Evolutionary conservation across 2,329 filamentous ascomycete species (phyloP).

Genomic region (Pseudovirgaria hyperparasitica): DNA sequence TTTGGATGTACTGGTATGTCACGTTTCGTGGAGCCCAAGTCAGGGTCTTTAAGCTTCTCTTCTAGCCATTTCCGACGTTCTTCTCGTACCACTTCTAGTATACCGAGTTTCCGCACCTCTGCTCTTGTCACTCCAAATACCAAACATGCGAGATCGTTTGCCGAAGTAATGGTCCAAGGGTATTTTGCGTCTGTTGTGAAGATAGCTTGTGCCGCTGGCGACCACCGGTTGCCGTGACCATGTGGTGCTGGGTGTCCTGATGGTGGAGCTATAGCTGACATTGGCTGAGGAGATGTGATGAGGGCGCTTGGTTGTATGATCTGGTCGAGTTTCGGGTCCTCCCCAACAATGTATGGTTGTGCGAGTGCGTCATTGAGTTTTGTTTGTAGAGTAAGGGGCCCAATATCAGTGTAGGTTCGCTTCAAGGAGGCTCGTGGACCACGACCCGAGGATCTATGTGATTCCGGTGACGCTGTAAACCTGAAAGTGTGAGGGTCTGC

Average conservation of each 20-base stretch:
- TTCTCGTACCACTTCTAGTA: slow-evolving; percentile 85
- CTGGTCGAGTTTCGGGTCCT: slow-evolving; percentile 28
- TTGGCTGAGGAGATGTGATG: slow-evolving; percentile 20
- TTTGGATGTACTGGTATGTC: too few species aligned
- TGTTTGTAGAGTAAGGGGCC: slow-evolving; percentile 60
- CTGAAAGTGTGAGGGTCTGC: too few species aligned
- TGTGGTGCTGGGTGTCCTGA: slow-evolving; percentile 42
- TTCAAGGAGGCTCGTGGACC: slow-evolving; percentile 53
- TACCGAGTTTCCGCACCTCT: slow-evolving; percentile 88
- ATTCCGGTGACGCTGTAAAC: slow-evolving; percentile 8
- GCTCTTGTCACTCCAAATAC: slow-evolving; percentile 99
- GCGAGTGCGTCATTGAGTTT: slow-evolving; percentile 77
- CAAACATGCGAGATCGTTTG: slow-evolving; percentile 90
- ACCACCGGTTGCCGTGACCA: slow-evolving; percentile 80
- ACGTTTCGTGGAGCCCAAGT: slow-evolving; percentile 31
- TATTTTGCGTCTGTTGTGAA: slow-evolving; percentile 88
- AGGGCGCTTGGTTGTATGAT: slow-evolving; percentile 35
- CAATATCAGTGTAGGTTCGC: slow-evolving; percentile 77
- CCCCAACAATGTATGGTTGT: slow-evolving; percentile 60
- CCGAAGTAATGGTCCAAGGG: slow-evolving; percentile 91
- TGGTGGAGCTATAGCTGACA: slow-evolving; percentile 20
- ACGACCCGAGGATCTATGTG: slow-evolving; percentile 7
- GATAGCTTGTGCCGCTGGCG: slow-evolving; percentile 85
- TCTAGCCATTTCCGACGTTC: slow-evolving; percentile 84
- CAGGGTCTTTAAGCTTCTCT: slow-evolving; percentile 60